A percentile compares a stretch with the other conserved stretches of the same genome.
Conservation (phyloP, 2,329 filamentous ascomycete genomes). For the Paecilomyces dactylethromorphus region DNA sequence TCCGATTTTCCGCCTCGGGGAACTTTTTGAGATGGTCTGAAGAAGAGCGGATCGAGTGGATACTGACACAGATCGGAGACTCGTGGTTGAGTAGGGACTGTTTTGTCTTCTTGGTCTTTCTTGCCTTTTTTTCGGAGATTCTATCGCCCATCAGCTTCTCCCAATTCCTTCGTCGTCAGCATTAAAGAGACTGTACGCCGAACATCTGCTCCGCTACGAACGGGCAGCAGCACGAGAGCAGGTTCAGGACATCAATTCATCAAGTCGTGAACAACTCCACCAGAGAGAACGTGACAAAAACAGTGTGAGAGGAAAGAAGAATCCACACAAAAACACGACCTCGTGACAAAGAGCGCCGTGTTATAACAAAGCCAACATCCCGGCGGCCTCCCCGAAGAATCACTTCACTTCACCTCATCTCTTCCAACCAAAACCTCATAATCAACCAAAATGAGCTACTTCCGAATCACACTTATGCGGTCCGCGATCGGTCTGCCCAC, state of each 20-base stretch:
- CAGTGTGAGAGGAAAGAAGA: not conserved
- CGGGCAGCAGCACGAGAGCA: not conserved
- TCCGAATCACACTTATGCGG: conserved; percentile 85
- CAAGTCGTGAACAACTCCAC: not conserved
- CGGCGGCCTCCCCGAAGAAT: not conserved
- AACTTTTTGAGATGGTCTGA: not conserved
- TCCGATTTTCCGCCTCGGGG: not conserved
- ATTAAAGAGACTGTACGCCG: not conserved
- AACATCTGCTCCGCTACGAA: not conserved
- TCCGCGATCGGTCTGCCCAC: conserved; percentile 81
- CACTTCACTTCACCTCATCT: not conserved
- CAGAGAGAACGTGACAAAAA: not conserved
- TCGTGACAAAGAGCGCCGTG: not conserved
- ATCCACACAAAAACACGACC: not conserved
- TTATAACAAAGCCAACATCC: not conserved
- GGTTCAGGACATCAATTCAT: not conserved
- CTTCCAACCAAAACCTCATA: conserved; percentile 1
- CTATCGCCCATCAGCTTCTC: not conserved
- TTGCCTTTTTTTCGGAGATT: not conserved
- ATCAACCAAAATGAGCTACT: conserved; percentile 60
- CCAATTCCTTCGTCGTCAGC: not conserved
- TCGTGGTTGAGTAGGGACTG: not conserved
- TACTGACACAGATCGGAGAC: not conserved
- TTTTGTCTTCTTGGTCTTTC: not conserved
- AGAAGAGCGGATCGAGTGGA: not conserved